Conservation (phyloP, 1,284 basidiomycete species). For the Trichosporon coremiiforme region DNA sequence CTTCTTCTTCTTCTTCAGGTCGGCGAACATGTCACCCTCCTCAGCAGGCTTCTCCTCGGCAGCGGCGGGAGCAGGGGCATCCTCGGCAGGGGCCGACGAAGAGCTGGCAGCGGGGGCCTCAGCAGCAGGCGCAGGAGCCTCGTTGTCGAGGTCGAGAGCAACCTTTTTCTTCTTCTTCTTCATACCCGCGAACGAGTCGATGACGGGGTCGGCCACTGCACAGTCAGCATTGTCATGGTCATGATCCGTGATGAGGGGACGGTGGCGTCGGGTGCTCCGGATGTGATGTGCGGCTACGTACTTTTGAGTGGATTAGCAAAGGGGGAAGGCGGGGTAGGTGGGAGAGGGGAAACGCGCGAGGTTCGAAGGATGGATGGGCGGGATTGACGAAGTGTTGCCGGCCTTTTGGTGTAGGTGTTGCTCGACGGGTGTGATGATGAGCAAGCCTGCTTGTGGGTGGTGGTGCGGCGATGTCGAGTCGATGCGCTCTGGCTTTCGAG, state of each 20-base stretch:
- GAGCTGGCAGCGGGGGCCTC: constrained; percentile 44
- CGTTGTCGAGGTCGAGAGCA: constrained; percentile 53
- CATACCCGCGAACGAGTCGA: constrained; percentile 60
- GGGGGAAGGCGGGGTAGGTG: not conserved
- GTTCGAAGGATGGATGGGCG: not conserved
- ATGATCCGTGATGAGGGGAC: too few species aligned
- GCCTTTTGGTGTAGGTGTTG: not conserved
- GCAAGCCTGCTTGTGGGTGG: not conserved
- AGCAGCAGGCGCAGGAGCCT: constrained; percentile 40
- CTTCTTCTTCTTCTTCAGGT: constrained; percentile 62
- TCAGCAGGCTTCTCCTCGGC: constrained; percentile 41
- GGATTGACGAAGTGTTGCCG: not conserved
- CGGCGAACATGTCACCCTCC: constrained; percentile 57
- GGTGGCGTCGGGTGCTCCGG: not conserved
- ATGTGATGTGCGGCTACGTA: not conserved
- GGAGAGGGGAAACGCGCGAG: not conserved
- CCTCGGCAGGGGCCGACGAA: constrained; percentile 32
- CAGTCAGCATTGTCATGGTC: not conserved
- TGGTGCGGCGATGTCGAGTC: constrained; percentile 15
- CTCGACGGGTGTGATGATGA: constrained; percentile 12
- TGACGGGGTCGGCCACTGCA: constrained; percentile 50
- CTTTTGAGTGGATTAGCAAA: not conserved
- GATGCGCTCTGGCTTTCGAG: not conserved
- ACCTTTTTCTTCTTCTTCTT: constrained; percentile 61
- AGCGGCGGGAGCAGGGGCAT: constrained; percentile 42